A percentile compares a stretch with the other conserved stretches of the same genome.
Evolutionary conservation across 2,329 filamentous ascomycete species (phyloP).

Genomic region (Phialophora macrospora): DNA sequence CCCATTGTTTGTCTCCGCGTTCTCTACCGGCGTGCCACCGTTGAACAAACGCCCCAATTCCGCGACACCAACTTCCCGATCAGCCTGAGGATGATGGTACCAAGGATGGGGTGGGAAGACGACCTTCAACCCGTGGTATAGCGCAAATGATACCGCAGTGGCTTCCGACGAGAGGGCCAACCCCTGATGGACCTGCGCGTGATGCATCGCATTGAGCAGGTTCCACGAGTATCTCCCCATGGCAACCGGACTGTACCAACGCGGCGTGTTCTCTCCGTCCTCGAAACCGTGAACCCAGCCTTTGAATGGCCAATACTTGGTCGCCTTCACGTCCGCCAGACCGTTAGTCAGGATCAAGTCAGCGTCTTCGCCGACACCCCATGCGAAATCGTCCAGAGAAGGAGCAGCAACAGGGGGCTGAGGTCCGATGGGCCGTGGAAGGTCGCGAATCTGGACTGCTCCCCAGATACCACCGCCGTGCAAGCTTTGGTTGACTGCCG

Average conservation of each 20-base stretch:
- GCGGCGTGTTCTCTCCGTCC: slow-evolving; percentile 63
- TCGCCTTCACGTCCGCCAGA: slow-evolving; percentile 71
- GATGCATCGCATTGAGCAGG: slow-evolving; percentile 41
- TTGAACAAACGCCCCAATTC: slow-evolving; percentile 82
- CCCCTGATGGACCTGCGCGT: slow-evolving; percentile 52
- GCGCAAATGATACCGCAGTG: slow-evolving; percentile 71
- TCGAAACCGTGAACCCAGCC: slow-evolving; percentile 66
- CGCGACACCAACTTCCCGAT: slow-evolving; percentile 79
- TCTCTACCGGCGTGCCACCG: slow-evolving; percentile 57
- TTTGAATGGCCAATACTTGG: slow-evolving; percentile 70
- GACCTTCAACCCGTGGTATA: slow-evolving; percentile 77
- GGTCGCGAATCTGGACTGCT: slow-evolving; percentile 36
- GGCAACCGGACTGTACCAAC: slow-evolving; percentile 72
- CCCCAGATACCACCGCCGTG: slow-evolving; percentile 46
- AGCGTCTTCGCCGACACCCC: slow-evolving; percentile 60
- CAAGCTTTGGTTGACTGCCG: slow-evolving; percentile 66
- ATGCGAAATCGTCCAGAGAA: slow-evolving; percentile 36
- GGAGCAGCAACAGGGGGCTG: slow-evolving; percentile 36
- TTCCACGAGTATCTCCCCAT: slow-evolving; percentile 71
- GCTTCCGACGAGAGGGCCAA: slow-evolving; percentile 75
- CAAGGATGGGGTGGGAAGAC: slow-evolving; percentile 65
- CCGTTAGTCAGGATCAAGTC: slow-evolving; percentile 79
- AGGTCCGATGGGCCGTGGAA: slow-evolving; percentile 39
- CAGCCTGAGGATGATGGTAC: slow-evolving; percentile 56
- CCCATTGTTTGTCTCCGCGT: slow-evolving; percentile 60